These are phyloP conservation scores for Bacidia gigantensis DNA, from an alignment of 495 filamentous ascomycete genomes.

Conservation along the genomic window DNA sequence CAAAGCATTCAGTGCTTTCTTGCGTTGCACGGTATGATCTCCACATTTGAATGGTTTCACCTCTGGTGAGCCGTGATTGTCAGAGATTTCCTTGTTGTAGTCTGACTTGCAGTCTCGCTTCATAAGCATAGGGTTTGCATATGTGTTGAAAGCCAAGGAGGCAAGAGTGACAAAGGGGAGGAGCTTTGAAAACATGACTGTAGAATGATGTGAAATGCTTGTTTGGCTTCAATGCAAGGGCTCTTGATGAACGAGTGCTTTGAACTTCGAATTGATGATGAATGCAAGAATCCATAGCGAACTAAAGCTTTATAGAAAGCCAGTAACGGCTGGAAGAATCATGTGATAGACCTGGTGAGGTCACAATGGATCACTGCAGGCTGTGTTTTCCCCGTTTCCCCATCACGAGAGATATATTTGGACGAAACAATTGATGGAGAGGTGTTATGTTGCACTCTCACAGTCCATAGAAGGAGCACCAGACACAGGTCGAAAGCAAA, in stretches of 20 bases:
- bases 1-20: not conserved
- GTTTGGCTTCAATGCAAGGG: not conserved
- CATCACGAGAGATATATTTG: not conserved
- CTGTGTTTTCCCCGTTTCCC: not conserved
- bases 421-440: not conserved
- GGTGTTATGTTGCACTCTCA: too few species aligned
- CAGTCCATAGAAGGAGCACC: too few species aligned
- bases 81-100: not conserved
- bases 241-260: not conserved
- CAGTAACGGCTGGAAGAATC: not conserved
- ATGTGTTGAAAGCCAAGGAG: not conserved
- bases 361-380: not conserved
- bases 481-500: too few species aligned
- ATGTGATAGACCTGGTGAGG: too few species aligned
- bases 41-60: not conserved
- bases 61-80: not conserved
- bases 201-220: not conserved
- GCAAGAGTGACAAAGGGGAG: not conserved
- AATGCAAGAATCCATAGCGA: not conserved
- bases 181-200: not conserved
- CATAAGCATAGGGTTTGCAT: not conserved
- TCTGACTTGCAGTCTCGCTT: not conserved
- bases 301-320: not conserved
- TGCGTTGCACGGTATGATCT: not conserved
- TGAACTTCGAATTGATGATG: not conserved